Conservation (phyloP, 345 rosid genomes). For the Ailanthus altissimus region DNA sequence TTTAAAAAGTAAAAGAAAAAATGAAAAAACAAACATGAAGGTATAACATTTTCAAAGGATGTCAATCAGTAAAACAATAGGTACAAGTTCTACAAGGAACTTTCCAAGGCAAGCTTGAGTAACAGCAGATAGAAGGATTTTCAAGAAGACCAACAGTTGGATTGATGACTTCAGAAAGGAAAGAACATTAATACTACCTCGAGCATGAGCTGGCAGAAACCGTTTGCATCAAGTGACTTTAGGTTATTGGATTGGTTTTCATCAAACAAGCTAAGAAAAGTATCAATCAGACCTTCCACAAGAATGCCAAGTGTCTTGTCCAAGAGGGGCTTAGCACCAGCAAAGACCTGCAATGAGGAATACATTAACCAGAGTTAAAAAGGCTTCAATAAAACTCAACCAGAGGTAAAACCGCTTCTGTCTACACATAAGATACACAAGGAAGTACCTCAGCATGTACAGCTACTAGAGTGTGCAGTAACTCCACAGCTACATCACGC, state of each 20-base stretch:
- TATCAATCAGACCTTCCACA: slow-evolving; percentile 94
- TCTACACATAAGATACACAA: neutral
- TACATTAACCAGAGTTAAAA: slow-evolving; percentile 7
- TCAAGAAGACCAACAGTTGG: slow-evolving; percentile 4
- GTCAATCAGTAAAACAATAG: neutral
- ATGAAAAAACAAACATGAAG: neutral
- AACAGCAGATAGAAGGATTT: neutral
- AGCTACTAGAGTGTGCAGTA: slow-evolving; percentile 86
- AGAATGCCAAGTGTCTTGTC: slow-evolving; percentile 93
- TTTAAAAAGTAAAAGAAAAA: neutral
- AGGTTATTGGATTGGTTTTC: slow-evolving; percentile 69
- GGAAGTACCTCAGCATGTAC: slow-evolving; percentile 87
- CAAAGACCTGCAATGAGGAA: slow-evolving; percentile 63
- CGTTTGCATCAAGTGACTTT: slow-evolving; percentile 79
- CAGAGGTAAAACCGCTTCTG: neutral
- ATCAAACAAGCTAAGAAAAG: slow-evolving; percentile 75
- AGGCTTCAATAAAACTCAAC: neutral
- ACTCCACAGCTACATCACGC: slow-evolving; percentile 92
- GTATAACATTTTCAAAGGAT: neutral
- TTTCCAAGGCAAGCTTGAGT: neutral
- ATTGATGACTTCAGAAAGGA: neutral
- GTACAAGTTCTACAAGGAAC: neutral
- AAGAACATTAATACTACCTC: slow-evolving; percentile 60
- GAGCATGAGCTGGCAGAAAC: slow-evolving; percentile 97
- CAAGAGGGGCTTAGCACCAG: slow-evolving; percentile 90